A percentile compares a stretch with the other conserved stretches of the same genome.
These are phyloP conservation scores for Aspergillus glaucus DNA, from an alignment of 2,329 filamentous ascomycete species.

Conservation along the genomic window DNA sequence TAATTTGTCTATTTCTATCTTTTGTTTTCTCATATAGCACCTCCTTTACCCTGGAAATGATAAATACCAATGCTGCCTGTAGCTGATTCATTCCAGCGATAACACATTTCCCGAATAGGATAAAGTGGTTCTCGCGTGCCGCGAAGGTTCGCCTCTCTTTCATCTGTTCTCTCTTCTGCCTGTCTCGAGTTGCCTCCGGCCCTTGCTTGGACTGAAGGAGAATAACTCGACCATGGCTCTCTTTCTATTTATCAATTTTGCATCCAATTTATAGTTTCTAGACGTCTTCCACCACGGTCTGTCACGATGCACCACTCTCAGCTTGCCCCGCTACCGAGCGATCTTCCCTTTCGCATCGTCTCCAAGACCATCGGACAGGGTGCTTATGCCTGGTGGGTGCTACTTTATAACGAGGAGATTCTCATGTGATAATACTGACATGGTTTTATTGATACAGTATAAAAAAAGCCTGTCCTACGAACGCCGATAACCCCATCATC, in stretches of 20 bases:
- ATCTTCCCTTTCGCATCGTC: constrained; percentile 88
- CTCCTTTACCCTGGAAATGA: background rate
- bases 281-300: constrained; percentile 9
- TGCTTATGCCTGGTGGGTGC: constrained; percentile 82
- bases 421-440: too few species aligned
- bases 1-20: too few species aligned
- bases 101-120: constrained; percentile 31
- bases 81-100: constrained; percentile 6
- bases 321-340: constrained; percentile 71
- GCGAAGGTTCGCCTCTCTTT: constrained; percentile 11
- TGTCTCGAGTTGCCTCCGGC: constrained; percentile 2
- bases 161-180: constrained; percentile 2
- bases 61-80: background rate
- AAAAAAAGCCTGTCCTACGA: constrained; percentile 80
- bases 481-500: constrained; percentile 68
- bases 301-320: constrained; percentile 66
- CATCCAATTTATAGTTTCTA: background rate
- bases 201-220: constrained; percentile 10
- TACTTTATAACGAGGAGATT: too few species aligned
- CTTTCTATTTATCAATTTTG: constrained; percentile 3
- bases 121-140: constrained; percentile 33
- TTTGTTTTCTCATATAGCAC: too few species aligned
- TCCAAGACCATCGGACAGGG: constrained; percentile 95
- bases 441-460: constrained; percentile 52
- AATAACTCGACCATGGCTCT: constrained; percentile 5